These are phyloP conservation scores for Tetrastigma voinierianum DNA, from an alignment of 164 flowering plant genomes.

Conservation along the genomic window DNA sequence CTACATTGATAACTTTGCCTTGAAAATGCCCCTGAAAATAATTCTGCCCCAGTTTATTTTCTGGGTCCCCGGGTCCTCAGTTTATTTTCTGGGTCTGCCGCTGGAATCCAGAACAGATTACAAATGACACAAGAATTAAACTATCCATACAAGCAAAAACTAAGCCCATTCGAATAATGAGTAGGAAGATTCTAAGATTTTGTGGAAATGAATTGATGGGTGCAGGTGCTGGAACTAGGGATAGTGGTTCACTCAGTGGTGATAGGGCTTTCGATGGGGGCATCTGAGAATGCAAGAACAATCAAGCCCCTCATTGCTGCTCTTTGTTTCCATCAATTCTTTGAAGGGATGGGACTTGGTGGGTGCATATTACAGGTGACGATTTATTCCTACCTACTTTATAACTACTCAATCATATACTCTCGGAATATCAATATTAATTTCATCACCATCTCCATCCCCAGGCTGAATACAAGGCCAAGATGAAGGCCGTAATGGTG, in stretches of 20 bases:
- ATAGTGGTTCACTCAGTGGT: constrained; percentile 40
- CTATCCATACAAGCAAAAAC: too few relatives aligned
- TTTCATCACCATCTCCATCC: too few relatives aligned
- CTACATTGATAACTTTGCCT: too few relatives aligned
- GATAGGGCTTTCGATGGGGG: constrained; percentile 35
- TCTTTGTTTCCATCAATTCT: constrained; percentile 42
- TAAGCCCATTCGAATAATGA: too few relatives aligned
- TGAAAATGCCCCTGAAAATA: too few relatives aligned
- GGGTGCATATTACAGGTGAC: constrained; percentile 33
- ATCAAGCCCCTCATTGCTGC: constrained; percentile 37
- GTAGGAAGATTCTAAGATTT: too few relatives aligned
- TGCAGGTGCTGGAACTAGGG: constrained; percentile 35
- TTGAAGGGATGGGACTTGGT: constrained; percentile 38
- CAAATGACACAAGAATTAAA: too few relatives aligned
- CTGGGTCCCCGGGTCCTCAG: too few relatives aligned
- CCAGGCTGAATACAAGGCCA: constrained; percentile 41
- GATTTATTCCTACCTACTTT: neutral
- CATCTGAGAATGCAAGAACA: constrained; percentile 33
- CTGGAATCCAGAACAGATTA: too few relatives aligned
- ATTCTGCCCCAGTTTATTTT: too few relatives aligned
- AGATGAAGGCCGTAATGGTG: constrained; percentile 42
- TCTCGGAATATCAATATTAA: neutral
- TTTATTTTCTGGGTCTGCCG: too few relatives aligned
- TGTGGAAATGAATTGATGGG: neutral
- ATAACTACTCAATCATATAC: too few relatives aligned